These are phyloP conservation scores for Vicia sativa DNA, from an alignment of 306 rosid species.

Conservation along the genomic window DNA sequence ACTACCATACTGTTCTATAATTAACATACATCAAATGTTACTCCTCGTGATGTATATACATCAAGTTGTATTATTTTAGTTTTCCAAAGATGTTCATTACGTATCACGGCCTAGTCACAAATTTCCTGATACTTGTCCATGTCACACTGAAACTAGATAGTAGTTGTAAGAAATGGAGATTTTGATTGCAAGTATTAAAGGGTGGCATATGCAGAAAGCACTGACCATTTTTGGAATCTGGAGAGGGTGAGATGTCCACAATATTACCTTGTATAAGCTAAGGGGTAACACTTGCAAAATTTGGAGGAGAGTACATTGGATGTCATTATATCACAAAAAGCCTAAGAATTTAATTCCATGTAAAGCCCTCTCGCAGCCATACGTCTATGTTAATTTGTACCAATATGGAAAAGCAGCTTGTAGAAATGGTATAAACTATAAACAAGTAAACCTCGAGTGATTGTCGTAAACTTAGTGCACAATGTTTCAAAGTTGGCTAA, in stretches of 20 bases:
- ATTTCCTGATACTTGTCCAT: neutral
- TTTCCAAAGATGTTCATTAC: no score
- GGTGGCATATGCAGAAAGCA: neutral
- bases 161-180: neutral
- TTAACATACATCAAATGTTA: no score
- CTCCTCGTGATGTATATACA: no score
- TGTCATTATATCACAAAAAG: neutral
- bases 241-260: neutral
- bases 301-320: neutral
- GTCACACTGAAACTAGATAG: neutral
- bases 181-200: neutral
- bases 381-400: neutral
- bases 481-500: neutral
- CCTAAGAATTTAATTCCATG: no score
- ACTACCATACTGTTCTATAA: no score
- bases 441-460: neutral
- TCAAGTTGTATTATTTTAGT: no score
- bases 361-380: neutral
- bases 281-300: neutral
- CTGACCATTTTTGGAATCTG: neutral
- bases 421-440: neutral
- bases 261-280: neutral
- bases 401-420: conserved; percentile 10
- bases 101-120: neutral
- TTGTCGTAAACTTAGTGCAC: conserved; percentile 1